Conservation (phyloP, 345 rosid species). For the sweet orange (Citrus sinensis) region DNA sequence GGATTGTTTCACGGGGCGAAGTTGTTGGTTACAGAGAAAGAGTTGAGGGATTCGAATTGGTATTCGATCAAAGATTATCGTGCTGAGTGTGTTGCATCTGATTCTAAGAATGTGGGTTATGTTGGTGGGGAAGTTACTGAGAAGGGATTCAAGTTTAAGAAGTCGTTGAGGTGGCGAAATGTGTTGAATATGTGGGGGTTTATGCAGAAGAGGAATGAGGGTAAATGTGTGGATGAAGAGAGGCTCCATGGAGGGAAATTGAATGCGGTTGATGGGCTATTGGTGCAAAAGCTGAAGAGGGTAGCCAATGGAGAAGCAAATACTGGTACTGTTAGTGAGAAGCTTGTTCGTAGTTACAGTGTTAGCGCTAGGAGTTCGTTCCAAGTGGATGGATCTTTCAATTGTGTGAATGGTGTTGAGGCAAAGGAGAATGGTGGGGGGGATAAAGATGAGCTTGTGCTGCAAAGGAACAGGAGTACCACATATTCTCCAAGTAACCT, state of each 20-base stretch:
- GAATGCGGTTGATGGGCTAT: constrained; percentile 34
- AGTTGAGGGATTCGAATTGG: constrained; percentile 54
- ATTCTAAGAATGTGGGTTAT: constrained; percentile 44
- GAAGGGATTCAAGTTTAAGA: constrained; percentile 36
- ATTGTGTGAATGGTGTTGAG: constrained; percentile 26
- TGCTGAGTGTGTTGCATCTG: constrained; percentile 32
- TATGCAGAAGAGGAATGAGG: constrained; percentile 45
- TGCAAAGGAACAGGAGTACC: constrained; percentile 37
- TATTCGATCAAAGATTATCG: constrained; percentile 40
- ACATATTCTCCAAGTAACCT: constrained; percentile 41
- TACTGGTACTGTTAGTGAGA: constrained; percentile 45
- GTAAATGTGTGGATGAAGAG: constrained; percentile 30
- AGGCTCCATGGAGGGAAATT: constrained; percentile 33
- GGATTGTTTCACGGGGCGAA: constrained; percentile 59
- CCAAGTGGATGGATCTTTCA: constrained; percentile 28
- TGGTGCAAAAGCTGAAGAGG: constrained; percentile 44
- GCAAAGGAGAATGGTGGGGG: constrained; percentile 26
- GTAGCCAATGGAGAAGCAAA: constrained; percentile 35
- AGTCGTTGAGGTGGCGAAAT: constrained; percentile 46
- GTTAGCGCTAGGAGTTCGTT: constrained; percentile 54
- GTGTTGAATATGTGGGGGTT: constrained; percentile 74
- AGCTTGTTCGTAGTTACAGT: constrained; percentile 57
- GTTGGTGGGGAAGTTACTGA: constrained; percentile 35
- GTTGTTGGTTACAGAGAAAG: constrained; percentile 53
- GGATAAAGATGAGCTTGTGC: constrained; percentile 35